phyloP scores from a whole-genome alignment of 78 protist genomes.

The Salpingoeca rosetta region DNA sequence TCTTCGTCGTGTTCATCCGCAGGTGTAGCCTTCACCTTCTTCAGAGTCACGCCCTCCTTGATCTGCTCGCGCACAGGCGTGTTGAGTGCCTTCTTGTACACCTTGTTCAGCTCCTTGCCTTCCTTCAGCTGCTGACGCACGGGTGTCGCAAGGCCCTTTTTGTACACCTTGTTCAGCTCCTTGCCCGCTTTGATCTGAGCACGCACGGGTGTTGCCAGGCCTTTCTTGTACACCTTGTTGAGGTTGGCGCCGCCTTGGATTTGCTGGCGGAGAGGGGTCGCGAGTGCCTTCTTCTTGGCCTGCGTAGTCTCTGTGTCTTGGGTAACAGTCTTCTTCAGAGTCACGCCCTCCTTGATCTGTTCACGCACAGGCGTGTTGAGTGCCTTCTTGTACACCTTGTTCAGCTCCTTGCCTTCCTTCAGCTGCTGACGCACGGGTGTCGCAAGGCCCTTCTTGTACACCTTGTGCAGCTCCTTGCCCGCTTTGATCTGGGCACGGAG shows the following conservation, averaged over 20 bases:
- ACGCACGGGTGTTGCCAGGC: not conserved
- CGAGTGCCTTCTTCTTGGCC: not conserved
- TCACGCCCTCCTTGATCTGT: not conserved
- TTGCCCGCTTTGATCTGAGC: not conserved
- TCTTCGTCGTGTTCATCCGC: no score
- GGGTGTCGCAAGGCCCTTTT: not conserved
- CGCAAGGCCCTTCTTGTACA: not conserved
- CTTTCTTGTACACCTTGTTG: not conserved
- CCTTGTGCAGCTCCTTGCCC: not conserved
- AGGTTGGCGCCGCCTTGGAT: not conserved
- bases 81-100: conserved; percentile 1
- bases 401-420: not conserved
- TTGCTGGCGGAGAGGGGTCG: not conserved
- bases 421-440: conserved; percentile 1
- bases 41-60: conserved; percentile 1
- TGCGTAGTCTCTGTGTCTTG: not conserved
- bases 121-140: not conserved
- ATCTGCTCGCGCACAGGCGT: conserved; percentile 8
- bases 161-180: not conserved
- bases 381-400: not conserved
- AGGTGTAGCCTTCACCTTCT: not conserved
- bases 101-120: not conserved
- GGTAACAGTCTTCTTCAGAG: not conserved
- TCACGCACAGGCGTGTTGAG: not conserved
- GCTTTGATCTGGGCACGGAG: not conserved